phyloP scores from a whole-genome alignment of 1,284 basidiomycete species.

The Rhizoctonia solani region DNA sequence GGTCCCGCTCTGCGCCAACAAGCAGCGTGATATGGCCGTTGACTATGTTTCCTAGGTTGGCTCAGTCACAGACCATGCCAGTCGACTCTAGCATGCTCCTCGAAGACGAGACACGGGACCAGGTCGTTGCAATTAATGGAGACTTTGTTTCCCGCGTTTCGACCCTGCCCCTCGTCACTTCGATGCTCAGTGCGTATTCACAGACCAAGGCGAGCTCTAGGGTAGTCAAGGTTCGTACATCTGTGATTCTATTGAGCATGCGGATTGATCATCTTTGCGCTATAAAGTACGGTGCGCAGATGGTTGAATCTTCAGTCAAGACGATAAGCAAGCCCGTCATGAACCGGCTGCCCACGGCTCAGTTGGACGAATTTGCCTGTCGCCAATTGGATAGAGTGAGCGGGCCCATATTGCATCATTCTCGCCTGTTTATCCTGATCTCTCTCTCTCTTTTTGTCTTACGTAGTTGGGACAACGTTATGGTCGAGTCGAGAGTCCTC shows the following conservation, averaged over 20 bases:
- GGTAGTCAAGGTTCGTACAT: constrained; percentile 65
- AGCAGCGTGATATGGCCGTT: neutral
- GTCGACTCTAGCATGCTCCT: constrained; percentile 20
- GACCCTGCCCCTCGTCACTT: constrained; percentile 62
- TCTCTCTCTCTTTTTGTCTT: no score
- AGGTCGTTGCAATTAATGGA: constrained; percentile 27
- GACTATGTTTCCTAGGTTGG: neutral
- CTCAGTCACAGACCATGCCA: constrained; percentile 11
- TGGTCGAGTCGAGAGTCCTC: constrained; percentile 18
- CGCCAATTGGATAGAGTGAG: constrained; percentile 79
- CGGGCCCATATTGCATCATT: constrained; percentile 40
- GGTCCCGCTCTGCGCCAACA: constrained; percentile 21
- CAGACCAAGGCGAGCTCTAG: constrained; percentile 75
- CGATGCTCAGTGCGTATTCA: constrained; percentile 73
- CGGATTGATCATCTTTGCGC: constrained; percentile 33
- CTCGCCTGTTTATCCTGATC: constrained; percentile 25
- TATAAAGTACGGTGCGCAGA: constrained; percentile 80
- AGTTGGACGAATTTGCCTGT: constrained; percentile 87
- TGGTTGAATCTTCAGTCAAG: constrained; percentile 85
- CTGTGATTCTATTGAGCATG: neutral
- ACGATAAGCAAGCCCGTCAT: constrained; percentile 85
- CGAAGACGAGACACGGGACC: constrained; percentile 13
- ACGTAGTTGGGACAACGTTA: constrained; percentile 31
- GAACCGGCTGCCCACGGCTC: constrained; percentile 71
- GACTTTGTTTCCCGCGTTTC: constrained; percentile 59